Evolutionary conservation across 2,329 filamentous ascomycete species (phyloP), one percentile per base, ranked within the genome.

Genomic region (Byssoonygena ceratinophila): DNA sequence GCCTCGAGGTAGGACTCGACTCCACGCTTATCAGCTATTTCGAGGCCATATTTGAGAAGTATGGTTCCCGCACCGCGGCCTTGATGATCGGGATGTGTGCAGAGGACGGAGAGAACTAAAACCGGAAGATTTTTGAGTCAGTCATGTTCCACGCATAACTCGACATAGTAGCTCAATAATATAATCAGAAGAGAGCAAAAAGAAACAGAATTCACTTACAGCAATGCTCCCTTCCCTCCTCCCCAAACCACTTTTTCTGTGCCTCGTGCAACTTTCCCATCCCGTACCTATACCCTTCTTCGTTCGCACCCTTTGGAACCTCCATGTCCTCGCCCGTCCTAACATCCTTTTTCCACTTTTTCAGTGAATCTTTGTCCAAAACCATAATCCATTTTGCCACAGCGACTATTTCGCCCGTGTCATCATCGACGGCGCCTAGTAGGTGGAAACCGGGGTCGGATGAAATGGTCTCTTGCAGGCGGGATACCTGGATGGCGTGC

Each of bases 101-200:
- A 60, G 4, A 73, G 61, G 1, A 62, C 27, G 4, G 59, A 55
- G 4, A 72, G 59, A 39, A 66, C 68, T 67, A 48, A 14, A 45
- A 5, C 11, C 12, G 3, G 29, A 16, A 32, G 18, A 14, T 3
- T 3, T 11, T 12, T n/a, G 23, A 23, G 7, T 20, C 3, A 40
- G 37, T 23, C 4, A 6, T 20, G 18, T 12, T 20, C 37, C 16
- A 20, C 16, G 14, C 6, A 5, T 20, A 16, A 20, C 9, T 5
- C 27, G 5, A 29, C 27, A 29, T 29, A 9, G 27, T n/a, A n/a
- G 27, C 27, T 5, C 4, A 9, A 9, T 29, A 29, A 41, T 41
- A 37, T 18, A 23, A 9, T 14, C 14, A 41, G 11, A 23, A 31
- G 14, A 6, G 1, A 14, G 9, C 3, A 36, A 12, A 39, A 2